A percentile compares a stretch with the other conserved stretches of the same genome.
Conservation (phyloP, 495 filamentous ascomycete species). For the Penicillium bovifimosum region DNA sequence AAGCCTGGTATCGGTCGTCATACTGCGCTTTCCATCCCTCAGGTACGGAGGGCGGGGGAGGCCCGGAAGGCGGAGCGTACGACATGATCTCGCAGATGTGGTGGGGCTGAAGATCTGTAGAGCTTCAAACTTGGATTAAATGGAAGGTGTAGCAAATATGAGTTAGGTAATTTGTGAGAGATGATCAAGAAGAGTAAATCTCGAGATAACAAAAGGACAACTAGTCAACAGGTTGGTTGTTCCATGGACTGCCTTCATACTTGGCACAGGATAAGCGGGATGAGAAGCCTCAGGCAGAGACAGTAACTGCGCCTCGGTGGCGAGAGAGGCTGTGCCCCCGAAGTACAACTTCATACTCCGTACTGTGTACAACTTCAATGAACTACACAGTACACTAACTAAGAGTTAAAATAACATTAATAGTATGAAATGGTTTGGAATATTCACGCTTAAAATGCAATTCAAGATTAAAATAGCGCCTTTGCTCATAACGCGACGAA, state of each 20-base stretch:
- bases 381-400: no score
- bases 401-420: no score
- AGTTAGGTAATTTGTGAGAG: neutral
- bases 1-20: conserved; percentile 71
- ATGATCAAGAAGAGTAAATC: neutral
- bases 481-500: neutral
- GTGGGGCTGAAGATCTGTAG: neutral
- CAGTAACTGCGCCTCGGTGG: conserved; percentile 1
- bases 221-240: neutral
- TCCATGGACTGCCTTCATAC: neutral
- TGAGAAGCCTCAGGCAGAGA: neutral
- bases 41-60: conserved; percentile 81
- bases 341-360: no score
- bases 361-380: no score
- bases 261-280: conserved; percentile 1
- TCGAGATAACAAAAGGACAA: neutral
- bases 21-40: conserved; percentile 83
- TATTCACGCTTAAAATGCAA: no score
- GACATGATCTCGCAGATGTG: conserved; percentile 25
- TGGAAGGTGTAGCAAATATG: neutral
- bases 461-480: neutral
- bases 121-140: neutral
- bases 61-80: conserved; percentile 59
- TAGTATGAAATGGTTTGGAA: no score
- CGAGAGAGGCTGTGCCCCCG: neutral